phyloP scores from a whole-genome alignment of 331 rosid species.

The Quercus phellos region DNA sequence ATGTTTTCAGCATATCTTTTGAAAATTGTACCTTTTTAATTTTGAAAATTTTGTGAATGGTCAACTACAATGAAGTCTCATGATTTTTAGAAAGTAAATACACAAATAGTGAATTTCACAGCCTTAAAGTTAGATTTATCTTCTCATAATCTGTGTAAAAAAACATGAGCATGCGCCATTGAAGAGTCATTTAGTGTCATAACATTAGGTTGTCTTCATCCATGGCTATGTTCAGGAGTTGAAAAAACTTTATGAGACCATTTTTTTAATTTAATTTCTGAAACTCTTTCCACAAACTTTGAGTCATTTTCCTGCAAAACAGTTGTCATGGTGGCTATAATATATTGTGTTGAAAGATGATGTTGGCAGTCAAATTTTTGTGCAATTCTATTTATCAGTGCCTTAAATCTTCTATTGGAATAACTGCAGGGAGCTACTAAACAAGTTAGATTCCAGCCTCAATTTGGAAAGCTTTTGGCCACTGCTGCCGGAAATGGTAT shows the following conservation, averaged over 20 bases:
- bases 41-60: neutral
- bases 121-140: neutral
- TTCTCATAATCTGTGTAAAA: neutral
- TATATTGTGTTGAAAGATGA: neutral
- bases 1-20: neutral
- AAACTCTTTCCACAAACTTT: neutral
- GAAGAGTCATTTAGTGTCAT: neutral
- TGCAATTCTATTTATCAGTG: neutral
- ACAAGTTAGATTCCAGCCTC: constrained; percentile 62
- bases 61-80: neutral
- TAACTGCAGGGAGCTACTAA: constrained; percentile 57
- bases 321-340: neutral
- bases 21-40: neutral
- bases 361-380: neutral
- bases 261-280: neutral
- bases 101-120: neutral
- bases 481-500: constrained; percentile 39
- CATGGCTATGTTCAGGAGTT: neutral
- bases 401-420: neutral
- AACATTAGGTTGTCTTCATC: neutral
- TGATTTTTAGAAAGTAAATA: neutral
- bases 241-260: neutral
- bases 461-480: constrained; percentile 40
- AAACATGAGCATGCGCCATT: neutral
- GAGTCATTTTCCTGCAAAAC: neutral